These are phyloP conservation scores for Marasmius oreades DNA, from an alignment of 1,284 basidiomycete species.

Conservation along the genomic window DNA sequence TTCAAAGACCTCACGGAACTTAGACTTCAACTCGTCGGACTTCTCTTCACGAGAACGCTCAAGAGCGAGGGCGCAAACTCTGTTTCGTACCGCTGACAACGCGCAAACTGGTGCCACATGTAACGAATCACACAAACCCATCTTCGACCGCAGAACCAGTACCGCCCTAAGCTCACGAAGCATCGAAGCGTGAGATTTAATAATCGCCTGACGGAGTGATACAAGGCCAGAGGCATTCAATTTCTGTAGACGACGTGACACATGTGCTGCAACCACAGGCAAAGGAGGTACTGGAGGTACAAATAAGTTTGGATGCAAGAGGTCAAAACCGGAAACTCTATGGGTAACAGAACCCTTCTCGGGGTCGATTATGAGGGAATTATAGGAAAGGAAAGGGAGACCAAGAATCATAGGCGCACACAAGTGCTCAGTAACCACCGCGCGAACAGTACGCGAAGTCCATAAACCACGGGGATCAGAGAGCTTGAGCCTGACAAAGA, in stretches of 20 bases:
- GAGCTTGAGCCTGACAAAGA: not conserved
- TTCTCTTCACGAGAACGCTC: conserved; percentile 6
- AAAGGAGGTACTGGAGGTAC: not conserved
- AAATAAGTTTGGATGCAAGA: conserved; percentile 5
- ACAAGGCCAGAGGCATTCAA: not conserved
- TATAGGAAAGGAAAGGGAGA: conserved; percentile 14
- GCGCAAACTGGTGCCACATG: not conserved
- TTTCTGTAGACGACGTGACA: not conserved
- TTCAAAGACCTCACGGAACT: conserved; percentile 9
- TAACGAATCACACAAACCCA: too few relatives aligned
- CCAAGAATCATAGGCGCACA: conserved; percentile 17
- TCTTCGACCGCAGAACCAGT: too few relatives aligned
- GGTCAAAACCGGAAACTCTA: conserved; percentile 7
- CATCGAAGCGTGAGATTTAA: too few relatives aligned
- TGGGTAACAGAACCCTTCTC: conserved; percentile 7
- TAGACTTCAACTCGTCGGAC: not conserved
- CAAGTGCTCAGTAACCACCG: conserved; percentile 13
- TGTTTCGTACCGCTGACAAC: conserved; percentile 13
- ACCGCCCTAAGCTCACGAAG: too few relatives aligned
- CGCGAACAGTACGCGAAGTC: conserved; percentile 9
- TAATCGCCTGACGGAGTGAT: not conserved
- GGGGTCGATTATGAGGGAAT: conserved; percentile 14
- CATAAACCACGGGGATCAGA: conserved; percentile 1
- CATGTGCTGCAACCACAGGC: not conserved
- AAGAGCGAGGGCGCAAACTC: conserved; percentile 13